phyloP scores from a whole-genome alignment of 2,329 filamentous ascomycete genomes.

The Fusarium virguliforme region DNA sequence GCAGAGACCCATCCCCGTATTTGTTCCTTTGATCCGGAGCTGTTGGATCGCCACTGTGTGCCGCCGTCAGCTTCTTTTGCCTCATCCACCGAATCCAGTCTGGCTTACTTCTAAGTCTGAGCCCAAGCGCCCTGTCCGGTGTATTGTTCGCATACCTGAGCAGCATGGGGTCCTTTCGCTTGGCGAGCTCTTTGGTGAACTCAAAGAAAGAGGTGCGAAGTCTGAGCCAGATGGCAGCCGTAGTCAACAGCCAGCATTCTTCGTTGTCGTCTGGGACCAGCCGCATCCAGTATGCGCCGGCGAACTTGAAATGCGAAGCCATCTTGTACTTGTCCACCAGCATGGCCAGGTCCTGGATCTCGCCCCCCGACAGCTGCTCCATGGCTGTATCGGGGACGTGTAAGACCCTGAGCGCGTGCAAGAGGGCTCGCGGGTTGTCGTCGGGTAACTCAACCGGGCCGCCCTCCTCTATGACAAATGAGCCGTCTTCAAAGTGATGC shows the following conservation, averaged over 20 bases:
- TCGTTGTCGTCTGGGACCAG: background rate
- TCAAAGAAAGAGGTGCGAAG: background rate
- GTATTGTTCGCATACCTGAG: conserved; percentile 7
- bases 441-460: background rate
- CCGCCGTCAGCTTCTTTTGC: background rate
- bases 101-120: conserved; percentile 1
- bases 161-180: background rate
- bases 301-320: background rate
- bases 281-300: background rate
- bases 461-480: no score
- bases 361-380: background rate
- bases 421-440: background rate
- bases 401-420: background rate
- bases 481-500: no score
- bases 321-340: conserved; percentile 1
- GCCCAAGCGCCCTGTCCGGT: background rate
- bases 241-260: conserved; percentile 11
- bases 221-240: conserved; percentile 6
- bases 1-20: background rate
- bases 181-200: background rate
- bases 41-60: conserved; percentile 9
- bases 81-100: background rate
- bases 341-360: background rate
- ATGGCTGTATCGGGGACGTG: conserved; percentile 1
- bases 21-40: background rate